Evolutionary conservation across 2,329 filamentous ascomycete species (phyloP).

Genomic region (Zymoseptoria crescenta): DNA sequence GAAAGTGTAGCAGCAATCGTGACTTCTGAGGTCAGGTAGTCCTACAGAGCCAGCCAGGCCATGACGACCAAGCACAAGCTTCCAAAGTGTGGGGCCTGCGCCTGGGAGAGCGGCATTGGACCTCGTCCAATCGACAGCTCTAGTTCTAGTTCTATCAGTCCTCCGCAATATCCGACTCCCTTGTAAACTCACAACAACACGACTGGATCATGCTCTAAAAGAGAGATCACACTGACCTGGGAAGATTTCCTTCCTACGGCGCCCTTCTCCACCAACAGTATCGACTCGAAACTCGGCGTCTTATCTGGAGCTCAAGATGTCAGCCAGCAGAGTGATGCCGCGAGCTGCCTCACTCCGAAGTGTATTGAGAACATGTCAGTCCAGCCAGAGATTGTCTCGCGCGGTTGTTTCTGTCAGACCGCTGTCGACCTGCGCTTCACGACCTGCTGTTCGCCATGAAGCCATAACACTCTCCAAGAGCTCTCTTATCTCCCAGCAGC

Average conservation of each 20-base stretch:
- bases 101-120: too few species aligned
- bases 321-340: conserved; percentile 8
- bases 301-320: conserved; percentile 5
- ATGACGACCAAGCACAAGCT: background rate
- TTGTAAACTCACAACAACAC: background rate
- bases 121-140: background rate
- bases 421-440: conserved; percentile 4
- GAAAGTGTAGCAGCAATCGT: background rate
- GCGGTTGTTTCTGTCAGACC: background rate
- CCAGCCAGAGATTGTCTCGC: background rate
- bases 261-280: background rate
- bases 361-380: conserved; percentile 2
- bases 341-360: conserved; percentile 8
- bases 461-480: conserved; percentile 12
- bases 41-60: background rate
- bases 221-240: background rate
- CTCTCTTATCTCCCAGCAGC: conserved; percentile 9
- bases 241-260: background rate
- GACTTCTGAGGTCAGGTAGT: background rate
- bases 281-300: background rate
- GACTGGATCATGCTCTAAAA: background rate
- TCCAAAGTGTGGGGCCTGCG: background rate
- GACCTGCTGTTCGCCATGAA: conserved; percentile 4
- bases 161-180: background rate
- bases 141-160: background rate